Conservation (phyloP, 176 grass and related monocot species). For the Aegilops bicornis region DNA sequence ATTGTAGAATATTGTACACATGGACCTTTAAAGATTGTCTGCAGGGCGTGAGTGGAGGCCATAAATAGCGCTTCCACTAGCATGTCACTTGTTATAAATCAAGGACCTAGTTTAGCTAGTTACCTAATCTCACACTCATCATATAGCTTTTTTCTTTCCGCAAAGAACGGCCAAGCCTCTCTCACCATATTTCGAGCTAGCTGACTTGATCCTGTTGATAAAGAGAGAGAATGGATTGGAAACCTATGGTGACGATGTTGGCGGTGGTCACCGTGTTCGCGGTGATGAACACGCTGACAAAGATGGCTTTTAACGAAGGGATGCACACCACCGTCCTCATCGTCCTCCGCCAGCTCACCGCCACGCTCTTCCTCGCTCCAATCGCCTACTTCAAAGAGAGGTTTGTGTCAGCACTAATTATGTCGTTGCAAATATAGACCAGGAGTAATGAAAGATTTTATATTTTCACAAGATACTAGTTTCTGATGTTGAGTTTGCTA, state of each 20-base stretch:
- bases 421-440: not conserved
- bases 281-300: slow-evolving; percentile 57
- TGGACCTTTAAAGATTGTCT: not conserved
- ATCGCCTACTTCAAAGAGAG: slow-evolving; percentile 76
- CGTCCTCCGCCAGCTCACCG: slow-evolving; percentile 61
- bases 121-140: not conserved
- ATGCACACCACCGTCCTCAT: slow-evolving; percentile 68
- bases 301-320: slow-evolving; percentile 69
- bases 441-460: not conserved
- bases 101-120: not conserved
- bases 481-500: not conserved
- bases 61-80: not conserved
- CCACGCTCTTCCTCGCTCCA: slow-evolving; percentile 58
- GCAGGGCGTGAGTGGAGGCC: not conserved
- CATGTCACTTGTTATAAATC: not conserved
- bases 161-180: not conserved
- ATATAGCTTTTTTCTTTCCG: not conserved
- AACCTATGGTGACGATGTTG: slow-evolving; percentile 43
- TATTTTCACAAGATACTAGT: not conserved
- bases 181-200: not conserved
- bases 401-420: slow-evolving; percentile 1
- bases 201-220: not conserved
- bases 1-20: not conserved
- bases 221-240: not conserved
- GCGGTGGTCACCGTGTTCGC: slow-evolving; percentile 47